Base-by-base conservation (phyloP, 116 monocot genomes). In the Phalaenopsis hybrid region DNA sequence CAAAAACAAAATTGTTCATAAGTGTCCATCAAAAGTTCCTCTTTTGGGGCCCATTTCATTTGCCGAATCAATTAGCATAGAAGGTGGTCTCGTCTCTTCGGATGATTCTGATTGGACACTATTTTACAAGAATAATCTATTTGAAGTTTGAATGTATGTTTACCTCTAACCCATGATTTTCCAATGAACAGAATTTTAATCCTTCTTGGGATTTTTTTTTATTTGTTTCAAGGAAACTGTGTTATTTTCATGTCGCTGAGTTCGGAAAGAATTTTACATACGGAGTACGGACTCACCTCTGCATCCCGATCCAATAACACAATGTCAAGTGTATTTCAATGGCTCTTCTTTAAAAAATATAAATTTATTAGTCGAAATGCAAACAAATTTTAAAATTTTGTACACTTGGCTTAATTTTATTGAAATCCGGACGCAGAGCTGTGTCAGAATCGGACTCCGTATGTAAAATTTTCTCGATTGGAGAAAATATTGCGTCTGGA, bases 101-200 rank as follows among this genome's bases (percentile, higher is more conserved):
- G 90, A 81, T 81, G 91, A 94, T 75, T 96, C 96, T 21, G 91
- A 96, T 81, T 96, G 94, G 96, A 86, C 82, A 72, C 74, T 94
- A 20, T 90, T 92, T 75, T 91, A 94, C 85, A 89, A 85, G 55
- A 94, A 96, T 75, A 65, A 87, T 45, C 81, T 94, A 77, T 96
- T 31, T 31, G 31, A 31, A 31, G 31, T 31, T 31, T 31, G 31
- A 31, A 31, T 31, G 21, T 41, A 15, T 65, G 11, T 79, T 51
- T 74, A 51, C 31, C 2, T 78, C 44, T 76, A 17, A 4, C 44
- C 44, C 74, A 8, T 17, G 34, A 51, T 41, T 74, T 57, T 73
- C 16, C 74, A 57, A 28, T 74, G 57, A 50, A 37, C 48, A 52
- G 12, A 48, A 43, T 25, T 65, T 37, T 57, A 28, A 43, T 74